These are phyloP conservation scores for Entomortierella lignicola DNA, from an alignment of 192 early-diverging fungal species.

Conservation along the genomic window DNA sequence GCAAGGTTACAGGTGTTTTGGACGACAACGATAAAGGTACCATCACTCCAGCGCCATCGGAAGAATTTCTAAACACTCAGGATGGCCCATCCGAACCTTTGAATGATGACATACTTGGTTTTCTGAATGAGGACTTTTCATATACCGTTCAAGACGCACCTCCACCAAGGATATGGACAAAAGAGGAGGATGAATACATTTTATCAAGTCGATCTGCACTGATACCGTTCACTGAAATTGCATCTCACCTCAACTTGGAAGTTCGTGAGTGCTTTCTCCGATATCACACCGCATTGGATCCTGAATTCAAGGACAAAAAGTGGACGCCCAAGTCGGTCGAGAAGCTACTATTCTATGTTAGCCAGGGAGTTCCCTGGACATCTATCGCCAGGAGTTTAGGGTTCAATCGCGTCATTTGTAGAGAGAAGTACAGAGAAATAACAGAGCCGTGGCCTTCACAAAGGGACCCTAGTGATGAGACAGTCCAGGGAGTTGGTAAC, in stretches of 20 bases:
- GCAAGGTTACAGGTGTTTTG: neutral
- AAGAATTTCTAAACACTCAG: neutral
- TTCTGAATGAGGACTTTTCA: conserved; percentile 9
- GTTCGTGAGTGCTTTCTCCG: conserved; percentile 1
- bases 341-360: conserved; percentile 24
- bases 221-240: conserved; percentile 12
- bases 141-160: neutral
- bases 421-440: conserved; percentile 26
- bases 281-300: conserved; percentile 8
- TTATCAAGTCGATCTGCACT: neutral
- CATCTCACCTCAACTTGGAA: neutral
- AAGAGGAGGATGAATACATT: conserved; percentile 28
- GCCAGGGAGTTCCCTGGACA: conserved; percentile 31
- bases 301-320: neutral
- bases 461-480: neutral
- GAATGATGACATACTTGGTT: neutral
- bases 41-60: neutral
- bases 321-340: conserved; percentile 21
- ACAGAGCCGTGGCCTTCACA: neutral
- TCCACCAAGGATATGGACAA: conserved; percentile 15
- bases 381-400: conserved; percentile 13
- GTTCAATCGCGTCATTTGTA: conserved; percentile 20
- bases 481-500: neutral
- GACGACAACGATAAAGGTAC: neutral
- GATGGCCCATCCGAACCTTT: neutral